These are phyloP conservation scores for Backusella westeae DNA, from an alignment of 192 early-diverging fungal species.

Conservation along the genomic window DNA sequence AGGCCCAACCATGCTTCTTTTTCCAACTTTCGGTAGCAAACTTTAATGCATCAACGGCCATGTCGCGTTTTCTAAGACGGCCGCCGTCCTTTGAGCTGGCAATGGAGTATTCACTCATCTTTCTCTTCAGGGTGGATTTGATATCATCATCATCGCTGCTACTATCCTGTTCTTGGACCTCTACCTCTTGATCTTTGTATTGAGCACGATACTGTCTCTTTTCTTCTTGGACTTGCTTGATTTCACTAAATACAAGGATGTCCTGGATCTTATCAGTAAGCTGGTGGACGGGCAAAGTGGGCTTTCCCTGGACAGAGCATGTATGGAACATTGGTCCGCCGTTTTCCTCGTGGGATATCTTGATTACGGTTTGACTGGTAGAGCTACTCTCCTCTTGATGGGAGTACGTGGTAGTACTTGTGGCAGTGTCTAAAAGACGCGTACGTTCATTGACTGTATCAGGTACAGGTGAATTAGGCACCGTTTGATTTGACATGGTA, in stretches of 20 bases:
- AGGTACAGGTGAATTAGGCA: constrained; percentile 9
- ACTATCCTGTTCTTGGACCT: neutral
- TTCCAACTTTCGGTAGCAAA: constrained; percentile 10
- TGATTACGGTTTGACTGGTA: neutral
- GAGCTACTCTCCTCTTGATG: neutral
- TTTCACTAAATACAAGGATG: constrained; percentile 16
- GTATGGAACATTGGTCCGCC: neutral
- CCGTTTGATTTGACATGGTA: neutral
- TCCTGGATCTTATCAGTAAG: constrained; percentile 23
- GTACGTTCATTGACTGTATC: constrained; percentile 9
- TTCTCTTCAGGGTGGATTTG: neutral
- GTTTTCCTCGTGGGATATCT: neutral
- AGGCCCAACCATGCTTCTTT: constrained; percentile 9
- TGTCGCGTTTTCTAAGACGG: neutral
- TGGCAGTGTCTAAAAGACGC: constrained; percentile 1
- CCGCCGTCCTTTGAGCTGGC: neutral
- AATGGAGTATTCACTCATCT: constrained; percentile 6
- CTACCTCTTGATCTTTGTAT: neutral
- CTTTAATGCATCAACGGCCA: constrained; percentile 6
- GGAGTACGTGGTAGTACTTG: neutral
- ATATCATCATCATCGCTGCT: constrained; percentile 5
- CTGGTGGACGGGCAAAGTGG: neutral
- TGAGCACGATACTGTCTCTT: neutral
- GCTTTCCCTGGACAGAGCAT: neutral
- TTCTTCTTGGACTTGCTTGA: constrained; percentile 7